A percentile compares a stretch with the other conserved stretches of the same genome.
These are phyloP conservation scores for Phascolomyces articulosus DNA, from an alignment of 371 early-diverging fungal genomes.

Conservation along the genomic window DNA sequence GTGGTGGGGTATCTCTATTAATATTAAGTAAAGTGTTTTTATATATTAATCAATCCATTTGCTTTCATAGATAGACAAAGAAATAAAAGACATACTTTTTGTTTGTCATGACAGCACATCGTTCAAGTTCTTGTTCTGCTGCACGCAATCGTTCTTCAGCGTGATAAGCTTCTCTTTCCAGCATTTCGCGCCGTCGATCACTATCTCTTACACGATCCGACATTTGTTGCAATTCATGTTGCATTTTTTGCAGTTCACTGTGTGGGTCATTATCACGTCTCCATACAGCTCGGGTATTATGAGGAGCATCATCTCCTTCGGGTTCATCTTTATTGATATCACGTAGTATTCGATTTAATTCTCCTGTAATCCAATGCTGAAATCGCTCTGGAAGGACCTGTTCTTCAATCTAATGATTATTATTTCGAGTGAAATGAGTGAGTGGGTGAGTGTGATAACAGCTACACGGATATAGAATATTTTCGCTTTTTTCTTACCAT, in stretches of 20 bases:
- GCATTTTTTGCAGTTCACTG: conserved; percentile 29
- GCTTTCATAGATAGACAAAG: too few species aligned
- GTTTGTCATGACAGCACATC: background rate
- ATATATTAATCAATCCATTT: too few species aligned
- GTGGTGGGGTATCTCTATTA: background rate
- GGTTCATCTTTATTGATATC: conserved; percentile 62
- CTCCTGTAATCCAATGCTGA: conserved; percentile 80
- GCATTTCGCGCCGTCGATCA: conserved; percentile 32
- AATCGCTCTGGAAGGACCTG: conserved; percentile 77
- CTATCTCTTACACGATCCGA: conserved; percentile 35
- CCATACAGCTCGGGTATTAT: conserved; percentile 52
- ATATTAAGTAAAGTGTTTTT: too few species aligned
- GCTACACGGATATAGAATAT: conserved; percentile 45
- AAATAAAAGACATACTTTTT: conserved; percentile 1
- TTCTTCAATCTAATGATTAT: conserved; percentile 67
- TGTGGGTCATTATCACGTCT: conserved; percentile 47
- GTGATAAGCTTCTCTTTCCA: conserved; percentile 24
- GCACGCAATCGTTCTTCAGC: conserved; percentile 41
- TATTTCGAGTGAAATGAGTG: too few species aligned
- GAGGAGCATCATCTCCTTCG: conserved; percentile 32
- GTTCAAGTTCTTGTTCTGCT: conserved; percentile 26
- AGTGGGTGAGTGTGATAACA: conserved; percentile 29
- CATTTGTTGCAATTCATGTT: conserved; percentile 30
- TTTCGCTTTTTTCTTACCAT: conserved; percentile 84
- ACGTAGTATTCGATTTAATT: conserved; percentile 84